phyloP scores from a whole-genome alignment of 2,329 filamentous ascomycete species.

The Cladorrhinum sp. region DNA sequence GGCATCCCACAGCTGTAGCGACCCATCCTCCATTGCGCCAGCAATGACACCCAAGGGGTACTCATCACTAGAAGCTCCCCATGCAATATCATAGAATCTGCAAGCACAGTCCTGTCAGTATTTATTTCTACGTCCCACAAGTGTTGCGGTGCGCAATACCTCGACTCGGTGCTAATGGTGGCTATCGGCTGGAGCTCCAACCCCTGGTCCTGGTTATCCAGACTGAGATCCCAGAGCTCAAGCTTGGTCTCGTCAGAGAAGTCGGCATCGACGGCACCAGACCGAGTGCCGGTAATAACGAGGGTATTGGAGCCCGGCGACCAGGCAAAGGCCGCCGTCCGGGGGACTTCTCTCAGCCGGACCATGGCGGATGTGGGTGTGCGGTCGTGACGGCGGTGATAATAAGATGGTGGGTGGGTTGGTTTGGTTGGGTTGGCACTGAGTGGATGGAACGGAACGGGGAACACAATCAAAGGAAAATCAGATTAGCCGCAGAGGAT shows the following conservation, averaged over 20 bases:
- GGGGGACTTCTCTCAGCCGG: slow-evolving; percentile 90
- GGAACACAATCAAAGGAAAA: background rate
- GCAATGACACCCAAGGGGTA: slow-evolving; percentile 86
- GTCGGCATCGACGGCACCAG: slow-evolving; percentile 92
- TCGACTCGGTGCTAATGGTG: slow-evolving; percentile 83
- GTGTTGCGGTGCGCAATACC: slow-evolving; percentile 50
- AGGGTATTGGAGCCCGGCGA: slow-evolving; percentile 78
- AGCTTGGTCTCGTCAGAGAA: slow-evolving; percentile 97
- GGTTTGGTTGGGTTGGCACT: slow-evolving; percentile 7
- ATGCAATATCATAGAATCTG: slow-evolving; percentile 96
- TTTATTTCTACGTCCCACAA: background rate
- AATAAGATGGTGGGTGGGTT: background rate
- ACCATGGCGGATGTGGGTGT: slow-evolving; percentile 62
- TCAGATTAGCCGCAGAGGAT: background rate
- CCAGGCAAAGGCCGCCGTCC: slow-evolving; percentile 97
- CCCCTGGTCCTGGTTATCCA: slow-evolving; percentile 72
- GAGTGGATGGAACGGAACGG: slow-evolving; percentile 2
- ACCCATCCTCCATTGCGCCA: slow-evolving; percentile 90
- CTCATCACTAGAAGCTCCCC: slow-evolving; percentile 78
- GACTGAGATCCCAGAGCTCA: slow-evolving; percentile 89
- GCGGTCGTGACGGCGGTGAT: slow-evolving; percentile 2
- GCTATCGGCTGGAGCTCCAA: slow-evolving; percentile 82
- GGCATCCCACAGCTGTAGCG: slow-evolving; percentile 90
- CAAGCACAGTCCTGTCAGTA: slow-evolving; percentile 12
- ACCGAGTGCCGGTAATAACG: slow-evolving; percentile 88